Percentiles rank a stretch among this genome's conserved stretches.
Evolutionary conservation across 805 yeast species (phyloP).

Genomic region (Brettanomyces anomalus): DNA sequence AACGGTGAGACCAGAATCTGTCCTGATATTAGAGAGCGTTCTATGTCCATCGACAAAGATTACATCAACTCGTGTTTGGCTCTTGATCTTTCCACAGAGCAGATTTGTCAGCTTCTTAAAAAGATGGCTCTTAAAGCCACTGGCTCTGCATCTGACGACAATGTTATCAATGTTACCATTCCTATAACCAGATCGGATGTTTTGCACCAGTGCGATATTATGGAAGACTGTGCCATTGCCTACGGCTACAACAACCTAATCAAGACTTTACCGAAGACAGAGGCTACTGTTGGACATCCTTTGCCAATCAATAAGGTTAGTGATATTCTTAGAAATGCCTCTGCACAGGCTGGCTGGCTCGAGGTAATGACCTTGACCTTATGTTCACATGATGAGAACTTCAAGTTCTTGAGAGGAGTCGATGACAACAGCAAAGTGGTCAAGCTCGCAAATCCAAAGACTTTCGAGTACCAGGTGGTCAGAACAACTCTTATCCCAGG

Average conservation of each 20-base stretch:
- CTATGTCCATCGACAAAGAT: conserved; percentile 61
- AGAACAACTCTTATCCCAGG: conserved; percentile 95
- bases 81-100: conserved; percentile 57
- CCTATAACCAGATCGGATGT: conserved; percentile 96
- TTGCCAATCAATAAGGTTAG: conserved; percentile 85
- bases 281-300: conserved; percentile 76
- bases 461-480: conserved; percentile 94
- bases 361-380: conserved; percentile 94
- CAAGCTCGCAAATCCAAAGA: conserved; percentile 91
- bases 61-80: conserved; percentile 93
- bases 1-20: conserved; percentile 65
- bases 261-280: conserved; percentile 69
- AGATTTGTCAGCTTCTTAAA: conserved; percentile 56
- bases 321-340: conserved; percentile 83
- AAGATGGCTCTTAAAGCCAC: conserved; percentile 75
- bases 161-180: conserved; percentile 54
- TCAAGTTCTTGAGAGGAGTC: conserved; percentile 63
- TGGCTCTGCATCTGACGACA: conserved; percentile 36
- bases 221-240: conserved; percentile 97
- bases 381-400: conserved; percentile 96
- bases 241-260: conserved; percentile 88
- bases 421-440: conserved; percentile 75
- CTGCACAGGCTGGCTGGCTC: conserved; percentile 91
- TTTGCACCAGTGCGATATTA: conserved; percentile 93
- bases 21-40: conserved; percentile 66